These are phyloP conservation scores for Sordariomycetes sp. DNA, from an alignment of 2,329 filamentous ascomycete genomes.

Conservation along the genomic window DNA sequence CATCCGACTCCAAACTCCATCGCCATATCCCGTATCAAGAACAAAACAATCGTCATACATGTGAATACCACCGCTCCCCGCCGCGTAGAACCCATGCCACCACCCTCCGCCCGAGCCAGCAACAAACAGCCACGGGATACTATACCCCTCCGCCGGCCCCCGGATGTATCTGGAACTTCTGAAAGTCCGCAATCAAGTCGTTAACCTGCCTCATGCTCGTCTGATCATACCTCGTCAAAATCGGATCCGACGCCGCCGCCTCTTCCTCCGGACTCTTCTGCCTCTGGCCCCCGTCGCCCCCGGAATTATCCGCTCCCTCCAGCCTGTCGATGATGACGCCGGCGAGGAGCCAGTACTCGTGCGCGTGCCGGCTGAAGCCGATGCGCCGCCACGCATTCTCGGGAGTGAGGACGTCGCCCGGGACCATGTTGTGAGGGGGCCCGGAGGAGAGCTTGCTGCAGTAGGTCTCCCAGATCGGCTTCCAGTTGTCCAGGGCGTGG, in stretches of 20 bases:
- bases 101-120: background rate
- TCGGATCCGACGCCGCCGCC: conserved; percentile 11
- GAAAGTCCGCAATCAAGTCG: conserved; percentile 20
- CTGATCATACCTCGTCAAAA: conserved; percentile 21
- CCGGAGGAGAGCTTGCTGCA: conserved; percentile 5
- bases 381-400: conserved; percentile 18
- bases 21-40: background rate
- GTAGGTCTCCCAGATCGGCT: conserved; percentile 13
- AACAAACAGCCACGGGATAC: background rate
- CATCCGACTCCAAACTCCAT: background rate
- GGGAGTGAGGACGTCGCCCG: conserved; percentile 7
- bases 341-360: conserved; percentile 21
- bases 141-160: background rate
- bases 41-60: background rate
- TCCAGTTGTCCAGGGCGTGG: conserved; percentile 15
- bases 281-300: background rate
- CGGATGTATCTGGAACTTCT: conserved; percentile 14
- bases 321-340: conserved; percentile 16
- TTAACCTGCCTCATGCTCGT: conserved; percentile 25
- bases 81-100: background rate
- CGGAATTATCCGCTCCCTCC: background rate
- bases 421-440: conserved; percentile 9
- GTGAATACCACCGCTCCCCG: background rate
- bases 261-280: background rate
- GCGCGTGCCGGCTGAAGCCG: conserved; percentile 17